A percentile compares a stretch with the other conserved stretches of the same genome.
Conservation (phyloP, 148 eudicot species). For the Camellia granthamiana region DNA sequence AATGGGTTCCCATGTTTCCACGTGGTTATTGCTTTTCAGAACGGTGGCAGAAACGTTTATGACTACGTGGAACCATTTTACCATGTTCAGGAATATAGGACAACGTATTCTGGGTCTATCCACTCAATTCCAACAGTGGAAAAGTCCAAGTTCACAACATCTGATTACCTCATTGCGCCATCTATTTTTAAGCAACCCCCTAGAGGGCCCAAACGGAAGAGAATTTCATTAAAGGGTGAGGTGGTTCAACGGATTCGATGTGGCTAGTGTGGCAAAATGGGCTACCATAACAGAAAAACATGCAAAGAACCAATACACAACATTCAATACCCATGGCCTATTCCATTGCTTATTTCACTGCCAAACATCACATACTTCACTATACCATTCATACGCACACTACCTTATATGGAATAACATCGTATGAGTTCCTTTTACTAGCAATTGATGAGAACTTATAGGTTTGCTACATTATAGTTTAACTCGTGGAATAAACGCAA, state of each 20-base stretch:
- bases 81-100: too few relatives aligned
- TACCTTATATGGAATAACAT: neutral
- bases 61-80: neutral
- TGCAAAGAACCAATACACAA: too few relatives aligned
- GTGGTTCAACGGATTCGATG: neutral
- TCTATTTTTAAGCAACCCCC: neutral
- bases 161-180: too few relatives aligned
- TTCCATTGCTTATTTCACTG: neutral
- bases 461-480: neutral
- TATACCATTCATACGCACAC: neutral
- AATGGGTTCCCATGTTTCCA: too few relatives aligned
- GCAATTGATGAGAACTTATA: neutral
- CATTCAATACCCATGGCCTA: too few relatives aligned
- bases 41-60: neutral
- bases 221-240: too few relatives aligned
- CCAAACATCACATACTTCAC: neutral
- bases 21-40: too few relatives aligned
- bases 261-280: neutral
- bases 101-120: neutral
- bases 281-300: too few relatives aligned
- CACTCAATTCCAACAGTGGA: too few relatives aligned
- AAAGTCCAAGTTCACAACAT: too few relatives aligned
- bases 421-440: neutral
- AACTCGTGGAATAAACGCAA: neutral
- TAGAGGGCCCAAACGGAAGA: neutral